Evolutionary conservation across 176 grass and related monocot genomes (phyloP), one percentile per base, ranked within the genome.

Genomic region (Melocanna baccifera): DNA sequence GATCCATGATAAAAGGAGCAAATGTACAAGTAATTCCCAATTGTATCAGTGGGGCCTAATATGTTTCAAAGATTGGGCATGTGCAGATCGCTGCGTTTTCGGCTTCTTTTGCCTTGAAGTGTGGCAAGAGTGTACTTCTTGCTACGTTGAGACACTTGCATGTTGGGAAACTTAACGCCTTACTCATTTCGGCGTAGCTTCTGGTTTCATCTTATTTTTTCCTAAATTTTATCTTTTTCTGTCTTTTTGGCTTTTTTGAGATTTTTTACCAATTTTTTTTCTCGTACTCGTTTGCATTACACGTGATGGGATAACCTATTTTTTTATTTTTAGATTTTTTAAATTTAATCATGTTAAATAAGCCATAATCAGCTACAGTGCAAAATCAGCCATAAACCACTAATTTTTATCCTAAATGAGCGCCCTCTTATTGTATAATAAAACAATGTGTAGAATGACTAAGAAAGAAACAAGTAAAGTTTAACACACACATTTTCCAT

Each of bases 1-100:
- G 89, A 87, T 83, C 80, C 9, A 50, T 32, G 75, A 59, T 37
- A 75, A 14, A 90, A 84, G 73, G 85, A 69, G 62, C 69, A 80
- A 59, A 52, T 85, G 37, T 2, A 16, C 57, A 34, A 39, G 68
- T 7, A 34, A 26, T 70, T 58, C 68, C 71, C 32, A 32, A 10
- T 61, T 19, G 42, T 37, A 46, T 75, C 40, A 79, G 74, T 87
- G 84, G 80, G 62, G n/a, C 67, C 80, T 25, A 28, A 57, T 16
- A 20, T 52, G 9, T 37, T 69, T 79, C 81, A 43, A 62, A n/a
- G 62, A 68, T 36, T 53, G 61, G 79, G 48, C 84, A 87, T 84
- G 80, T 84, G 80, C 80, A 32, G 80, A 73, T 67, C 52, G 39
- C 62, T 73, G 84, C 32, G 67, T 67, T 75, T 70, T 16, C 0